Base-by-base conservation (phyloP, 208 protist species). In the Acanthamoeba royreba region DNA sequence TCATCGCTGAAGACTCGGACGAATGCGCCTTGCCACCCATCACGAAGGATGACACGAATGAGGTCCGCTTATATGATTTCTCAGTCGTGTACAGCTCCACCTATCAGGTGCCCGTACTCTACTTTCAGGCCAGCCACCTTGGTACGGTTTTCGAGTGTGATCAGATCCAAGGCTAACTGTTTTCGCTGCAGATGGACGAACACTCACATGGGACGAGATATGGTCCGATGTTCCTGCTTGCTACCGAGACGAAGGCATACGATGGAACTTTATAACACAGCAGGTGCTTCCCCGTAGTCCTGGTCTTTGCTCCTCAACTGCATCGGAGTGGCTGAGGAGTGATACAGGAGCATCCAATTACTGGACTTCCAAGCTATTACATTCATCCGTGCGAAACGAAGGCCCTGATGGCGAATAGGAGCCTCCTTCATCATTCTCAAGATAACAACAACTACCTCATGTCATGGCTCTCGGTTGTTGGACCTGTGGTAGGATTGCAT, bases 21-120 rank as follows among this genome's bases (percentile, higher is more conserved):
- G 63, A 74, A 5, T 74, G 63, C 63, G 63, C 35, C 4, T 25
- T 74, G 63, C 28, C 42, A 13, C 8, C 2, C 77, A 38, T 8
- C 8, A 5, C 1, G 35, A 40, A 1, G 11, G n/a, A 8, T 40
- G n/a, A 8, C 35, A 31, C 13, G 7, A 83, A 1, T 4, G 69
- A 4, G 40, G 28, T 55, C 0, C 77, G 53, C 46, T 19, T 86
- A 15, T 86, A 86, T 28, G 45, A 86, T 45, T 86, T 55, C 77
- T 55, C n/a, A 38, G 4, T 86, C 9, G 45, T 86, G n/a, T 86
- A 86, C 77, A 86, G 77, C 46, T 9, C 77, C 17, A 86, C 77
- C 77, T 86, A 86, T 45, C 77, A 55, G 40, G 77, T 86, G 2
- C 77, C 77, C 28, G 77, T 86, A 0, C 77, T 86, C 77, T 86